A percentile compares a stretch with the other conserved stretches of the same genome.
Evolutionary conservation across 768 basidiomycete species (phyloP).

Genomic region (Mycena latifolia): DNA sequence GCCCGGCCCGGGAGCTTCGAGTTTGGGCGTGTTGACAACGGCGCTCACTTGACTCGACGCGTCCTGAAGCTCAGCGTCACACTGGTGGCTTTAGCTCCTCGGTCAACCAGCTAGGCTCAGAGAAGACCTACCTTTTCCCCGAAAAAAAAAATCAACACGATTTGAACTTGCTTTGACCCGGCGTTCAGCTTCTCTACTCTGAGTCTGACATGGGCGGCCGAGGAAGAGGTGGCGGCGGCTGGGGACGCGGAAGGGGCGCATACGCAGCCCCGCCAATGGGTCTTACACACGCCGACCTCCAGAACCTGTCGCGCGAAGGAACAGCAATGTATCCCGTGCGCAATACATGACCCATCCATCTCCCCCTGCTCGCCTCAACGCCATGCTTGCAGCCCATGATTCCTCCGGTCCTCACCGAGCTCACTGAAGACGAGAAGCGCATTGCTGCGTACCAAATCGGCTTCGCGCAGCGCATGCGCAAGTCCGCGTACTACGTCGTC

Average conservation of each 20-base stretch:
- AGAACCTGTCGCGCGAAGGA: slow-evolving; percentile 80
- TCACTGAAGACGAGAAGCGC: slow-evolving; percentile 72
- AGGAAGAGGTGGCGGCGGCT: slow-evolving; percentile 70
- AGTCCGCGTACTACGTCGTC: slow-evolving; percentile 81
- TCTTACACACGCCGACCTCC: slow-evolving; percentile 83
- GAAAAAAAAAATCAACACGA: too few relatives aligned
- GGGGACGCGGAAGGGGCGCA: slow-evolving; percentile 48
- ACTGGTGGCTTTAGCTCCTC: too few relatives aligned
- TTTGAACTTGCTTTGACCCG: background rate
- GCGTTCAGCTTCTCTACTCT: slow-evolving; percentile 9
- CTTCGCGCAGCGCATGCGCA: slow-evolving; percentile 72
- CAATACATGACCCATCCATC: slow-evolving; percentile 36
- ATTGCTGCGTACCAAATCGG: slow-evolving; percentile 77
- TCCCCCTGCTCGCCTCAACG: slow-evolving; percentile 38
- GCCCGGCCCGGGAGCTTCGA: too few relatives aligned
- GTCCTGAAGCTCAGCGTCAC: too few relatives aligned
- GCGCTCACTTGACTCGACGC: too few relatives aligned
- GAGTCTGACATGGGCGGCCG: slow-evolving; percentile 52
- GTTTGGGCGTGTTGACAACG: too few relatives aligned
- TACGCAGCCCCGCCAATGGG: slow-evolving; percentile 78
- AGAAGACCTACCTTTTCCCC: too few relatives aligned
- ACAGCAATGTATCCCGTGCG: slow-evolving; percentile 87
- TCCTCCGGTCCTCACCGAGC: slow-evolving; percentile 77
- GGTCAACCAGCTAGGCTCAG: too few relatives aligned
- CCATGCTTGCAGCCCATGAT: slow-evolving; percentile 64